Conservation (phyloP, 2,329 filamentous ascomycete genomes). For the Paraphoma sp. region DNA sequence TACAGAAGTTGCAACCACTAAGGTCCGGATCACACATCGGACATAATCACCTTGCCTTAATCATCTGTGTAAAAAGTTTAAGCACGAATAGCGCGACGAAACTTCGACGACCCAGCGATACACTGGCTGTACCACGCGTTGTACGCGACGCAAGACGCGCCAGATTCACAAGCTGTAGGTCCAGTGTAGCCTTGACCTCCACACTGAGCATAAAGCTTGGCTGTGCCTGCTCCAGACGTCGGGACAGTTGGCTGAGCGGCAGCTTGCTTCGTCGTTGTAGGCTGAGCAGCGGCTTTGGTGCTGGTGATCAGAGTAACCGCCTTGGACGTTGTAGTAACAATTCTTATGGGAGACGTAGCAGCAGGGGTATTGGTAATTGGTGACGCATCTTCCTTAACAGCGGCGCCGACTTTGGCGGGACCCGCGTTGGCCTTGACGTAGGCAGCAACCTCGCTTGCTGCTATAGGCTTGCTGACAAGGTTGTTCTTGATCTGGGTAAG, state of each 20-base stretch:
- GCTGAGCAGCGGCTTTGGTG: not conserved
- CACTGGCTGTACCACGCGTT: conserved; percentile 55
- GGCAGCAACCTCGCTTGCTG: conserved; percentile 22
- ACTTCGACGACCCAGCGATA: conserved; percentile 16
- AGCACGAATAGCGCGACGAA: conserved; percentile 5
- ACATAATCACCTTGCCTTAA: not conserved
- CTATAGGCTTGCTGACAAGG: conserved; percentile 17
- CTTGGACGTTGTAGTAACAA: not conserved
- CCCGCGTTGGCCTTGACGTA: conserved; percentile 30
- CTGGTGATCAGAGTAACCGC: not conserved
- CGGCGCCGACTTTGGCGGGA: conserved; percentile 21
- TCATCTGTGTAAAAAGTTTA: not conserved
- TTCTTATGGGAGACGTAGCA: not conserved
- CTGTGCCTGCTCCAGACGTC: conserved; percentile 3
- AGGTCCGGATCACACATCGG: not conserved
- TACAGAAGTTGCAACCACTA: not conserved
- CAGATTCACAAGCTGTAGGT: conserved; percentile 43
- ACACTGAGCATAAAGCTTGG: conserved; percentile 43
- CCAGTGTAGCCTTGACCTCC: conserved; percentile 51
- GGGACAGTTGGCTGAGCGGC: not conserved
- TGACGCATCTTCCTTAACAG: conserved; percentile 2
- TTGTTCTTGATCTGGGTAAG: conserved; percentile 18
- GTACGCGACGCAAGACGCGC: conserved; percentile 41
- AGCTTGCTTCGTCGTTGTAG: not conserved
- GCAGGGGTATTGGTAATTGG: too few relatives aligned